Base-by-base conservation (phyloP, 2,329 filamentous ascomycete genomes). In the Microsporum audouinii region DNA sequence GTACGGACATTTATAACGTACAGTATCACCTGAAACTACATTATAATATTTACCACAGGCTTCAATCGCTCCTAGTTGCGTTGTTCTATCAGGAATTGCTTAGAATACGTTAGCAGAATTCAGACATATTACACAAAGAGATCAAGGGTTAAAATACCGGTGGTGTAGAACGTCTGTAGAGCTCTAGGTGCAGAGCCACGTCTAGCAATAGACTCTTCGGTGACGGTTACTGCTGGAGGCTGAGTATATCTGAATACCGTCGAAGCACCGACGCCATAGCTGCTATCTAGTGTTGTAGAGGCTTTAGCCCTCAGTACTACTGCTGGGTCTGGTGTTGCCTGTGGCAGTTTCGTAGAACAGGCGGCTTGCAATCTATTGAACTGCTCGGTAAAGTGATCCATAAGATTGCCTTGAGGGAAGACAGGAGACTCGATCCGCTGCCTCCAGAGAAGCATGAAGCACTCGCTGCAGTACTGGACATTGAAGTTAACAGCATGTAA, bases 391-490 rank as follows among this genome's bases (percentile, higher is more conserved):
- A 66, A 61, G n/a, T 65, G 63, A 34, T 66, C 62, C 10, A 58
- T 61, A 17, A 65, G 60, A 23, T 64, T 63, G 4, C 62, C 63
- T 7, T 63, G 57, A 41, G 63, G 61, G 34, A 64, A 61, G 8
- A 61, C 45, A 17, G 64, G 63, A 1, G 63, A 64, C 47, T 63
- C 61, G 23, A 66, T 55, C 10, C 63, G 57, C 41, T 66, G 64
- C 33, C 59, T 65, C 64, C 64, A 66, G 5, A 66, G 59, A 41
- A 63, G 57, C 8, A 66, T 55, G 39, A 66, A 66, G 41, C 64
- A 66, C 58, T 66, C 64, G 60, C 63, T 65, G 41, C 64, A 66
- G 47, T 65, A 66, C 64, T 66, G 60, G 3, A 27, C 29, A 29
- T n/a, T 10, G 23, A 7, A 31, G 17, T 33, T 17, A 43, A 23